Conservation (phyloP, 345 rosid genomes). For the Aquilaria malaccensis region DNA sequence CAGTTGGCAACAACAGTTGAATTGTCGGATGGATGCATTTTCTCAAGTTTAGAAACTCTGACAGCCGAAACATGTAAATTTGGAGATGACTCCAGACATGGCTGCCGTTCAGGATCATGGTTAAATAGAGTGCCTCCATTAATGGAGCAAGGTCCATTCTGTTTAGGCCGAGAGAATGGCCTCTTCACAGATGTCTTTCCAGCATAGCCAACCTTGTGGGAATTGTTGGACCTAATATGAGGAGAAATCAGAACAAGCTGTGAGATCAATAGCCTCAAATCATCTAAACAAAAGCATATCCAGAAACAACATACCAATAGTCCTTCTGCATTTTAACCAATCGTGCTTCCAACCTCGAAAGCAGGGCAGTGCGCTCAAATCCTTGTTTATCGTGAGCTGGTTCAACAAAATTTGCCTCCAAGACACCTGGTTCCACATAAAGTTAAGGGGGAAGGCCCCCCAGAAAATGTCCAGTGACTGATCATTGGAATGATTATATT, state of each 20-base stretch:
- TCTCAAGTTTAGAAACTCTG: no score
- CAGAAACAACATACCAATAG: slow-evolving; percentile 36
- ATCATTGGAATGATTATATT: background rate
- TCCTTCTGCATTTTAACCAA: slow-evolving; percentile 38
- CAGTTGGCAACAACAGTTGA: slow-evolving; percentile 12
- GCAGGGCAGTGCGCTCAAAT: slow-evolving; percentile 61
- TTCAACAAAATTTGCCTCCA: slow-evolving; percentile 78
- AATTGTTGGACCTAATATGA: slow-evolving; percentile 35
- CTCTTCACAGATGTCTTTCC: slow-evolving; percentile 23
- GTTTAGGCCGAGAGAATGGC: slow-evolving; percentile 7
- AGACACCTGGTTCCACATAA: slow-evolving; percentile 27
- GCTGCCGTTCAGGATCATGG: no score
- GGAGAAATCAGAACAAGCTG: slow-evolving; percentile 6
- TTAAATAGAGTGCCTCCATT: background rate
- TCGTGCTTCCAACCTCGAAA: slow-evolving; percentile 47
- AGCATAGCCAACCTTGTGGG: slow-evolving; percentile 68
- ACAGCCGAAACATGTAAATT: no score
- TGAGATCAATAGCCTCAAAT: background rate
- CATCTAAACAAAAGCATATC: background rate
- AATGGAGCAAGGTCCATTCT: slow-evolving; percentile 7
- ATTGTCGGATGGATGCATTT: background rate
- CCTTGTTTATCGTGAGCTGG: slow-evolving; percentile 89
- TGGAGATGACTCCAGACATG: no score
- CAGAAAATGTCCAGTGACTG: background rate
- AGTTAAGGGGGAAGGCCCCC: background rate